phyloP scores from a whole-genome alignment of 306 rosid genomes.

The Cucurbita pepo region DNA sequence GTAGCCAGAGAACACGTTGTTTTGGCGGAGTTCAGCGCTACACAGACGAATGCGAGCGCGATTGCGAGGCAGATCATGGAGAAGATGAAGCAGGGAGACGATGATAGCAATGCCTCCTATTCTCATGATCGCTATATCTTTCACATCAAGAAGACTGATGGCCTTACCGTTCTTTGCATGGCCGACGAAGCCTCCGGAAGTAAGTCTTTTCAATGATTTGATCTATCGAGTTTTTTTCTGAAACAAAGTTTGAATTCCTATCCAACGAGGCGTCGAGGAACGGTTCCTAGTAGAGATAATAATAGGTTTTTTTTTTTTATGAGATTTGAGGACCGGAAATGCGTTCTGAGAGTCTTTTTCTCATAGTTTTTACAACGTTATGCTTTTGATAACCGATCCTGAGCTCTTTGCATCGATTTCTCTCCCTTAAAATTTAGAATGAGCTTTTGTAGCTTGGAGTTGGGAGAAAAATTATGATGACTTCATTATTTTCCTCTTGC shows the following conservation, averaged over 20 bases:
- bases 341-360: neutral
- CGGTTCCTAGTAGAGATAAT: neutral
- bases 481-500: neutral
- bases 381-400: neutral
- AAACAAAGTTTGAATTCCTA: neutral
- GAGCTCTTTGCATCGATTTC: neutral
- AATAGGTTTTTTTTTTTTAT: neutral
- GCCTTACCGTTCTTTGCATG: constrained; percentile 50
- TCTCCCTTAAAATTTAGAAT: neutral
- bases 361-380: neutral
- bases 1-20: constrained; percentile 37
- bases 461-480: neutral
- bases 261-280: neutral
- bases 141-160: constrained; percentile 38
- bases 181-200: constrained; percentile 45
- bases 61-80: constrained; percentile 31
- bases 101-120: constrained; percentile 30
- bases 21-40: constrained; percentile 33
- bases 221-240: neutral
- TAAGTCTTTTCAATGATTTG: neutral
- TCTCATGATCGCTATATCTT: constrained; percentile 45
- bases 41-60: constrained; percentile 27
- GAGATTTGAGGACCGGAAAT: neutral
- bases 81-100: constrained; percentile 15
- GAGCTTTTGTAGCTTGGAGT: neutral